Evolutionary conservation across 805 yeast species (phyloP), one percentile per base, ranked within the genome.

Genomic region (Wickerhamomyces tratensis): DNA sequence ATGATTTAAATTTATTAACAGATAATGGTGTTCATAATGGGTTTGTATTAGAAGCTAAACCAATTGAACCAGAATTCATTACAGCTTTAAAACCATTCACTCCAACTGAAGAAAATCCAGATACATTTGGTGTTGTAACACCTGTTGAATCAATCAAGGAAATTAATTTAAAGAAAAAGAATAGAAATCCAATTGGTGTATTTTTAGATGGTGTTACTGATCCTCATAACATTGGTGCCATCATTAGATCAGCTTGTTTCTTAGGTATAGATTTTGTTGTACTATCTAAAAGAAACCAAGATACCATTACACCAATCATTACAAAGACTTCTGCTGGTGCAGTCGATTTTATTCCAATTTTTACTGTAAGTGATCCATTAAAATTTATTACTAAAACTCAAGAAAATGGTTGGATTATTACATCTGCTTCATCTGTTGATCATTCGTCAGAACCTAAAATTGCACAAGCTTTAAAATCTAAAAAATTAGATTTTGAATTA

Each of bases 221-320:
- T 58, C 91, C 96, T 1, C 94, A 86, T 57, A 87, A 87, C 57
- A 67, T 86, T 50, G 96, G 96, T 7, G 93, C 91, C 25, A 76
- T 87, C 37, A 62, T 85, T 29, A 67, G 96, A 56, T 75, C 88
- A 3, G 91, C 94, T 0, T 82, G 79, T 62, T 87, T 71, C 61
- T 65, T 87, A 12, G 96, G 96, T 8, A 95, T 72, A 3, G 95
- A 88, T 61, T 83, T 86, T 53, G 64, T 86, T 6, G 77, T 82
- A 2, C 62, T 82, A 37, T 82, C 94, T 2, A 77, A 74, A 33
- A 74, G 72, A 40, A 82, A 85, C 54, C 75, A 85, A 51, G 86
- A 96, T 1, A 74, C 81, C 14, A 59, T 88, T 45, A 77, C 91
- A 0, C 87, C 95, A 0, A 81, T 74, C 1, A 89, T 87, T 3